A percentile compares a stretch with the other conserved stretches of the same genome.
These are phyloP conservation scores for Oleoguttula mirabilis DNA, from an alignment of 495 filamentous ascomycete genomes.

Conservation along the genomic window DNA sequence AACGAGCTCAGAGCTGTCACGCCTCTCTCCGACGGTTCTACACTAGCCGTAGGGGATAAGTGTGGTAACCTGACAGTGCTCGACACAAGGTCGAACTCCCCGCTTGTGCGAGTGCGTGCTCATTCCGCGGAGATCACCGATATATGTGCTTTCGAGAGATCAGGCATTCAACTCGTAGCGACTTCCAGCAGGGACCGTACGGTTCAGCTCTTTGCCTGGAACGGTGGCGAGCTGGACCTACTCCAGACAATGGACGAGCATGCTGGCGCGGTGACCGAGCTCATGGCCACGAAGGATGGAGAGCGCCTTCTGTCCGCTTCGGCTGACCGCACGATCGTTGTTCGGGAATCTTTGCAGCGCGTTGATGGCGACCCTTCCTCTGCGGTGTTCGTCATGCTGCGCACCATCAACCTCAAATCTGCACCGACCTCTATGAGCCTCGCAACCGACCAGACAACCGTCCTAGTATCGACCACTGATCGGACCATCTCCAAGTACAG, in stretches of 20 bases:
- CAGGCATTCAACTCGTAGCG: constrained; percentile 49
- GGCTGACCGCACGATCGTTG: constrained; percentile 69
- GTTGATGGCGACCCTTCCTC: constrained; percentile 50
- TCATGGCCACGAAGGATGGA: constrained; percentile 52
- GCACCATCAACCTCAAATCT: constrained; percentile 67
- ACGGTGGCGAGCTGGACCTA: constrained; percentile 41
- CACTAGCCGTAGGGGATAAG: constrained; percentile 73
- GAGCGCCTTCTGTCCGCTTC: constrained; percentile 73
- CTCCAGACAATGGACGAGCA: constrained; percentile 71
- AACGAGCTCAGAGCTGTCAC: constrained; percentile 70
- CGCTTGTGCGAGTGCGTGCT: constrained; percentile 58
- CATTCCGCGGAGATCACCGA: constrained; percentile 79
- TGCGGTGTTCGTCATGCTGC: constrained; percentile 62
- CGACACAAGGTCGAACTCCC: constrained; percentile 33
- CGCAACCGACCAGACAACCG: constrained; percentile 41
- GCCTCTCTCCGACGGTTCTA: constrained; percentile 45
- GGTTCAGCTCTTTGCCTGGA: constrained; percentile 68
- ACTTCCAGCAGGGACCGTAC: constrained; percentile 80
- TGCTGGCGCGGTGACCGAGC: constrained; percentile 52
- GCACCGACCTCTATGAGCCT: constrained; percentile 74
- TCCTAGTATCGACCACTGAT: constrained; percentile 72
- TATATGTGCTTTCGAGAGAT: constrained; percentile 52
- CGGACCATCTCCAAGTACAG: constrained; percentile 69
- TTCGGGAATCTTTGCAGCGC: constrained; percentile 63
- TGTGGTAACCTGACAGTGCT: constrained; percentile 52